phyloP scores from a whole-genome alignment of 2,329 filamentous ascomycete species.

The Cercospora sojina region DNA sequence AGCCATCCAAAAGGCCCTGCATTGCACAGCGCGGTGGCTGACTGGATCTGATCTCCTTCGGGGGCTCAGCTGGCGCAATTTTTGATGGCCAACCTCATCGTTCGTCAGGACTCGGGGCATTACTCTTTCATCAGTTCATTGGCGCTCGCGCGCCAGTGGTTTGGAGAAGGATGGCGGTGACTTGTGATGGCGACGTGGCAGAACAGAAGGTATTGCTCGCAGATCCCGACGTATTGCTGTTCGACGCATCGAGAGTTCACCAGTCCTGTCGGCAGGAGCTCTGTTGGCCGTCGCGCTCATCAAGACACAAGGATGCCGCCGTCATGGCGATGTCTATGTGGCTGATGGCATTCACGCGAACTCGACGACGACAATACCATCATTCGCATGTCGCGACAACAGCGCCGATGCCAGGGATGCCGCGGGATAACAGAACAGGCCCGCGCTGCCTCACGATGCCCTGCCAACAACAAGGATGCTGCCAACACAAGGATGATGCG shows the following conservation, averaged over 20 bases:
- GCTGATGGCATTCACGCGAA: background rate
- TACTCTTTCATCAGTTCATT: background rate
- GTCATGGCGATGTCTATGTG: background rate
- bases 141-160: background rate
- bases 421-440: background rate
- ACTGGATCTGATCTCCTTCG: background rate
- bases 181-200: background rate
- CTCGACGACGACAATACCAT: too few species aligned
- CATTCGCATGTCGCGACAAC: background rate
- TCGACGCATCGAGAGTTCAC: background rate
- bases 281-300: background rate
- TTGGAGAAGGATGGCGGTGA: background rate
- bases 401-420: background rate
- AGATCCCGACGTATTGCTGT: too few species aligned
- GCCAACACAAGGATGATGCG: background rate
- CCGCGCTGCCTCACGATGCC: background rate
- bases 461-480: background rate
- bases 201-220: background rate
- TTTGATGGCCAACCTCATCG: background rate
- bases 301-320: background rate
- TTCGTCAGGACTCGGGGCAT: background rate
- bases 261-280: background rate
- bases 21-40: slow-evolving; percentile 15
- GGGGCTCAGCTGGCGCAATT: slow-evolving; percentile 1
- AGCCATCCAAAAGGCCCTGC: slow-evolving; percentile 8